Base-by-base conservation (phyloP, 495 filamentous ascomycete genomes). In the Penicillium manginii region DNA sequence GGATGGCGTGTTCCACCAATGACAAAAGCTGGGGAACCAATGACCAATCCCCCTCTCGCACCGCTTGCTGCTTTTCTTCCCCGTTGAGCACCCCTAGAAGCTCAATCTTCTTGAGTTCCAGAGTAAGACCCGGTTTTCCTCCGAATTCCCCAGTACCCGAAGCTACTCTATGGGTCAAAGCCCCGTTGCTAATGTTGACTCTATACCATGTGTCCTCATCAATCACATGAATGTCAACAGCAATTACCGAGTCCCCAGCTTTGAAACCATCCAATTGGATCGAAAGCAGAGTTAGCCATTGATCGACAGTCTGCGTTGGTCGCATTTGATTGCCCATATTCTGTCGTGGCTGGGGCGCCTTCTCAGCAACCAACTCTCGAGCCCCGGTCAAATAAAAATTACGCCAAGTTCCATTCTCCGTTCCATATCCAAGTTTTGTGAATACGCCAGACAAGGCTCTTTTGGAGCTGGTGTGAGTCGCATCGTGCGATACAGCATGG, bases 321-420 rank as follows among this genome's bases (percentile, higher is more conserved):
- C 45, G 50, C 35, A 57, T 33, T n/a, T 52, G 58, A 54, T 29
- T 8, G 11, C 56, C 47, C 40, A 29, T 12, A 22, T 21, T 54
- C 55, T 54, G 43, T 12, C n/a, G 12, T 23, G 37, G 42, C 14
- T 23, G 32, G 21, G 47, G 39, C 2, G 5, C 43, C 12, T 43
- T 50, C 17, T 31, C 51, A 11, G 33, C 52, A 7, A 55, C 60
- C 54, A 61, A 54, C 37, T 58, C 59, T 26, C 31, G 31, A 5
- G 64, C 63, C 6, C 52, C 64, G 2, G 61, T 55, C 9, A 68
- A 47, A 23, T 64, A 71, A 22, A 66, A 68, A 51, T 71, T 71
- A 12, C 68, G 58, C 68, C 65, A 71, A 6, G 63, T 66, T 23
- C 52, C 65, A 50, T 71, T 71, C 49, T 71, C 68, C 1, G 59